Base-by-base conservation (phyloP, 2,329 filamentous ascomycete genomes). In the Aureobasidium namibiae region DNA sequence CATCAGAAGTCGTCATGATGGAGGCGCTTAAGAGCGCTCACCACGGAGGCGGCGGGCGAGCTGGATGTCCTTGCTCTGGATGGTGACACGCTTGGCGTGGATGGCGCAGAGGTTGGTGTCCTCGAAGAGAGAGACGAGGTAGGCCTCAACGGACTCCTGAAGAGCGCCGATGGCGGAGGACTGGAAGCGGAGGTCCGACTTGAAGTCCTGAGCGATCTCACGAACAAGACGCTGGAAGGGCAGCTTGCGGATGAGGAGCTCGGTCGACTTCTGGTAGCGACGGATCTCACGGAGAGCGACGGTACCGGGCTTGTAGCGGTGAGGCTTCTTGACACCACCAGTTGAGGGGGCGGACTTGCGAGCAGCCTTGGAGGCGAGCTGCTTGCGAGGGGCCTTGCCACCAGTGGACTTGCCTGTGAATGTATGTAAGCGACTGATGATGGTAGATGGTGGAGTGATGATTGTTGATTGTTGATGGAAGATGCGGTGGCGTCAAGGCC, bases 291-390 rank as follows among this genome's bases (percentile, higher is more conserved):
- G 87, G 59, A 97, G 81, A 57, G 94, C 92, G 65, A 90, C 81
- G 44, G 92, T 96, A 69, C 76, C 76, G 63, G 77, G 77, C 76
- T 80, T 80, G 72, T 80, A 80, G 65, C 77, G 72, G 72, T 79
- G 77, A 69, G 77, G 77, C 77, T 80, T 79, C 77, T 80, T 80
- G 74, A 79, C 77, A 78, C 77, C 77, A 72, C 92, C 94, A 76
- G 94, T 97, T 65, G 91, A 96, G 69, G 94, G 94, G 63, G 94
- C 92, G 71, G 88, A 91, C 87, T 99, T 99, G 82, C 94, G 92
- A 73, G 94, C 92, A 68, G 92, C 94, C 89, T 96, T 96, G 83
- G 92, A 96, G 71, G 92, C 92, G 74, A 97, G 91, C 86, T 96
- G 92, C 90, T 99, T 99, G 79, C 83, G 82, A 68, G 83, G 83